These are phyloP conservation scores for Cornus suecica DNA, from an alignment of 148 eudicot genomes.

Conservation along the genomic window DNA sequence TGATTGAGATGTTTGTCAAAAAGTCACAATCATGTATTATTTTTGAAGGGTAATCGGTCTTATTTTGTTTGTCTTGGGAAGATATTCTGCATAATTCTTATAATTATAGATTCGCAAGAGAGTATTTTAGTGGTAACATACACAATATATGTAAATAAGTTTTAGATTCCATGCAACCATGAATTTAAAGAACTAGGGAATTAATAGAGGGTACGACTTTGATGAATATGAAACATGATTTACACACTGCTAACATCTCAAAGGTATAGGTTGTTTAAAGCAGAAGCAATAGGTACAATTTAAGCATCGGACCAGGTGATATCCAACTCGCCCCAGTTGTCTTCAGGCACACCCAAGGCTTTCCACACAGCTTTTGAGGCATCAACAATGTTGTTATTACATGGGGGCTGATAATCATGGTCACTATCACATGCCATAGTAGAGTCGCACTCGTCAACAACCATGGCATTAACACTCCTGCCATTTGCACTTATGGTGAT, in stretches of 20 bases:
- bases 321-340: constrained; percentile 19
- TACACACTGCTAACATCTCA: too few relatives aligned
- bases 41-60: too few relatives aligned
- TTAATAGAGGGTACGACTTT: too few relatives aligned
- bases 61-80: too few relatives aligned
- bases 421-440: constrained; percentile 31
- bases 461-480: constrained; percentile 24
- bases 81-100: too few relatives aligned
- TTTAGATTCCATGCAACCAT: background rate
- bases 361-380: constrained; percentile 43
- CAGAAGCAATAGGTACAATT: background rate
- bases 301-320: constrained; percentile 43
- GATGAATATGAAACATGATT: too few relatives aligned
- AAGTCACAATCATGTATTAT: too few relatives aligned
- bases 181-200: too few relatives aligned
- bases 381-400: constrained; percentile 32
- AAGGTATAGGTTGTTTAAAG: too few relatives aligned
- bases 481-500: constrained; percentile 35
- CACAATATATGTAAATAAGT: too few relatives aligned
- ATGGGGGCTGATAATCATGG: constrained; percentile 36
- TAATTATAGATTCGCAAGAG: too few relatives aligned
- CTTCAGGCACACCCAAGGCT: constrained; percentile 25
- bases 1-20: background rate
- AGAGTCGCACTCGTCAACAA: constrained; percentile 49
- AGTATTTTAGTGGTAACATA: too few relatives aligned